A percentile compares a stretch with the other conserved stretches of the same genome.
Evolutionary conservation across 129 eudicot species (phyloP).

Genomic region (Flaveria trinervia): DNA sequence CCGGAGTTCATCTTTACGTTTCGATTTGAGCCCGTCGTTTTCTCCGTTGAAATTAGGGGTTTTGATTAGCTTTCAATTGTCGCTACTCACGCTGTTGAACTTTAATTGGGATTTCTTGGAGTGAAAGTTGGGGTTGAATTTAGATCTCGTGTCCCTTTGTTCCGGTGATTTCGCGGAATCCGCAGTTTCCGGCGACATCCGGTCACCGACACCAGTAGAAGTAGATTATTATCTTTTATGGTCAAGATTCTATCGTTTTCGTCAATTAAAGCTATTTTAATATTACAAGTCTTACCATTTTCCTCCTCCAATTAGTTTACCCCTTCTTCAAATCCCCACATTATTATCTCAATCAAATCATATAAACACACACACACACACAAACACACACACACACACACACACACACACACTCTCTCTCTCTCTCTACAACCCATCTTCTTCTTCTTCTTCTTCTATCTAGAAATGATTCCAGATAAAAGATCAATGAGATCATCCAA

Average conservation of each 20-base stretch:
- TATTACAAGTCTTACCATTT: conserved; percentile 11
- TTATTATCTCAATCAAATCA: conserved; percentile 12
- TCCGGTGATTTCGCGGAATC: conserved; percentile 25
- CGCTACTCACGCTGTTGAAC: conserved; percentile 9
- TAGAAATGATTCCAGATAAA: conserved; percentile 47
- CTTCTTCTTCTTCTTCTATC: neutral
- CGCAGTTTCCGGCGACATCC: conserved; percentile 34
- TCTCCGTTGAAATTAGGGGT: conserved; percentile 34
- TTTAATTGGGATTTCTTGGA: conserved; percentile 32
- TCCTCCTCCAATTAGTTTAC: conserved; percentile 20
- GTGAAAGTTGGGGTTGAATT: conserved; percentile 28
- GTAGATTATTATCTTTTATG: conserved; percentile 19
- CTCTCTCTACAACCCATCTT: neutral
- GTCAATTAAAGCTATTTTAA: conserved; percentile 16
- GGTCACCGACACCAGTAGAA: conserved; percentile 30
- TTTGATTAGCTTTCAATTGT: conserved; percentile 46
- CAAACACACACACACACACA: too few species aligned
- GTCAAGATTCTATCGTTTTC: conserved; percentile 24
- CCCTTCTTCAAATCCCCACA: neutral
- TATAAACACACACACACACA: too few species aligned
- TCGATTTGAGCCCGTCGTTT: conserved; percentile 30
- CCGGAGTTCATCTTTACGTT: neutral
- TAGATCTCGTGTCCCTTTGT: neutral
- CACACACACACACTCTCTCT: neutral
- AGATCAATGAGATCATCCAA: conserved; percentile 57